These are phyloP conservation scores for Pyrus hybrid DNA, from an alignment of 331 rosid genomes.

Conservation along the genomic window DNA sequence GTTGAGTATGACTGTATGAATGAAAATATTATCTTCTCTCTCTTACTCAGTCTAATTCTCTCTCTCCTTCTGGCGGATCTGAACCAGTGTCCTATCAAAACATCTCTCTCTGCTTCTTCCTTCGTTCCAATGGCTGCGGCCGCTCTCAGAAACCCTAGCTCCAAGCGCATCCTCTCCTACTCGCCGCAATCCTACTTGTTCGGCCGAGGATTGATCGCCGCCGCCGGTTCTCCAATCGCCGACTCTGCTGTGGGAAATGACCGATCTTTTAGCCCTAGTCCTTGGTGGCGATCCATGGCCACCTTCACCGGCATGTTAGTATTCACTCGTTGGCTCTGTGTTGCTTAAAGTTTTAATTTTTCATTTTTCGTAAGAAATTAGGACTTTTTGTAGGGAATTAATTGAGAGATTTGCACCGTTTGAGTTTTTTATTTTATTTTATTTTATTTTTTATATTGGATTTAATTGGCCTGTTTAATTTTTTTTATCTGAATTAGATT, in stretches of 20 bases:
- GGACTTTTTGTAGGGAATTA: neutral
- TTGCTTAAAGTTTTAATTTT: neutral
- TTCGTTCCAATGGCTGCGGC: conserved; percentile 43
- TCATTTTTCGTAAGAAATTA: neutral
- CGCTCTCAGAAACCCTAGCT: conserved; percentile 43
- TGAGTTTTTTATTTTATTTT: neutral
- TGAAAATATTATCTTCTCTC: too few species aligned
- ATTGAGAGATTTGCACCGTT: neutral
- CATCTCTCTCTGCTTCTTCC: neutral
- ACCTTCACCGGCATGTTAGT: conserved; percentile 84
- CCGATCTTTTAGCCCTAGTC: conserved; percentile 21
- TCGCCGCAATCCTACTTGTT: conserved; percentile 45
- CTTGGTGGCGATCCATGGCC: conserved; percentile 95
- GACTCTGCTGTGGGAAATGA: conserved; percentile 36
- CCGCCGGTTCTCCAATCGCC: conserved; percentile 27
- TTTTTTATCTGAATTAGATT: neutral
- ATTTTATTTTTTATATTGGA: neutral
- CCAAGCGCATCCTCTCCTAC: conserved; percentile 40
- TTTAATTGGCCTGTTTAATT: neutral
- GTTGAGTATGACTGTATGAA: too few species aligned
- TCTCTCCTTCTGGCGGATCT: too few species aligned
- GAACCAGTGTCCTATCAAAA: too few species aligned
- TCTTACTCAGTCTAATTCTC: too few species aligned
- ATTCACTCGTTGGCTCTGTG: neutral
- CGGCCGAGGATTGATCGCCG: conserved; percentile 33